Base-by-base conservation (phyloP, 75 land plant species). In the Chamaecyparis obtusa region DNA sequence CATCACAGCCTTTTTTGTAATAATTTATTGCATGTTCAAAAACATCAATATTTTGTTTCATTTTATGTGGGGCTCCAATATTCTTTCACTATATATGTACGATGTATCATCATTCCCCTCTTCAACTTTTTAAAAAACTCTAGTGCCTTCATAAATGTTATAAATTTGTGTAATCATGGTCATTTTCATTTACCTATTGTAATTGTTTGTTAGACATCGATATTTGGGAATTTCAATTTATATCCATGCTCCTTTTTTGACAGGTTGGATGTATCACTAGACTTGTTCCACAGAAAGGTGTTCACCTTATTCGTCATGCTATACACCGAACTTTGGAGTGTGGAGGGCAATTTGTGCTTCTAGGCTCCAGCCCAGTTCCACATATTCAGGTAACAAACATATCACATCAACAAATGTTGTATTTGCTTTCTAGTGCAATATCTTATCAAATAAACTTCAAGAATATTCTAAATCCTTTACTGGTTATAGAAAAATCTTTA, bases 231-330 rank as follows among this genome's bases (percentile, higher is more conserved):
- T 64, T 24, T 33, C 88, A 56, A 35, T 64, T 27, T 57, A 44
- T 36, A 54, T 43, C 9, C 49, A 46, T 87, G 83, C 21, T 86
- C 55, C 43, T 36, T n/a, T n/a, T n/a, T n/a, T 88, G 3, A 80
- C 89, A 97, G 99, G 97, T 97, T 77, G 97, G 95, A n/a, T 97
- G 99, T 88, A 92, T 97, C 64, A 94, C 99, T 76, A 87, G 99
- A 82, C 90, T 97, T 69, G 99, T 97, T 30, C 99, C 99, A 10
- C 99, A 97, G 87, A 97, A 97, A 86, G 99, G 99, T 75, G 93
- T 97, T 36, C 97, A 97, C 93, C 94, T 97, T 64, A 97, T 97
- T 54, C 90, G 97, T 79, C 97, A 97, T 92, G 95, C 99, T 44
- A 97, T 97, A 71, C 96, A 96, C 87, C 91, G 91, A 37, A 97